A percentile compares a stretch with the other conserved stretches of the same genome.
Conservation (phyloP, 2,329 filamentous ascomycete species). For the Lachnellula subtilissima region DNA sequence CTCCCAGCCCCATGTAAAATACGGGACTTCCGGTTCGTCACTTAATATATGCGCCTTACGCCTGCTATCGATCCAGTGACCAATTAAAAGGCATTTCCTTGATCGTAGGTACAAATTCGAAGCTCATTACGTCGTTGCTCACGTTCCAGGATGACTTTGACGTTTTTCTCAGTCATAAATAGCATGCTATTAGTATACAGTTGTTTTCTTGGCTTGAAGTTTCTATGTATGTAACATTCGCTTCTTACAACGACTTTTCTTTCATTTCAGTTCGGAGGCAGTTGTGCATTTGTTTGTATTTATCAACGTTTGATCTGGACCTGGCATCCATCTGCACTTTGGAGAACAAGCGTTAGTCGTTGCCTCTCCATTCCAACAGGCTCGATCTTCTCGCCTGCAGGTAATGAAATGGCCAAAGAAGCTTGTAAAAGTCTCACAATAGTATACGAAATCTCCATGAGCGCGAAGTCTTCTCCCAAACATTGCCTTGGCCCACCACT, state of each 20-base stretch:
- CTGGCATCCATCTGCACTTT: constrained; percentile 18
- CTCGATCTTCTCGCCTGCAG: constrained; percentile 9
- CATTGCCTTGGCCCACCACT: constrained; percentile 34
- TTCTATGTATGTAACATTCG: too few relatives aligned
- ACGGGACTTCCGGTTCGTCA: not conserved
- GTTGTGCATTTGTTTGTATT: too few relatives aligned
- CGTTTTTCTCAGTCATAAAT: too few relatives aligned
- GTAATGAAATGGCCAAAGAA: constrained; percentile 5
- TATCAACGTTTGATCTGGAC: constrained; percentile 5
- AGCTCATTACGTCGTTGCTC: too few relatives aligned
- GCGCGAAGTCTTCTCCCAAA: constrained; percentile 33
- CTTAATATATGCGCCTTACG: too few relatives aligned
- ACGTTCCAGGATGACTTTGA: too few relatives aligned
- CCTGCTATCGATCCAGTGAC: too few relatives aligned
- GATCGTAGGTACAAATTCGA: constrained; percentile 30
- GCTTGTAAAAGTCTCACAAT: constrained; percentile 31
- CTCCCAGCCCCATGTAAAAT: not conserved
- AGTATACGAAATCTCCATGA: constrained; percentile 32
- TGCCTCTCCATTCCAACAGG: constrained; percentile 17
- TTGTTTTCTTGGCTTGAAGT: not conserved
- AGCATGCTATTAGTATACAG: too few relatives aligned
- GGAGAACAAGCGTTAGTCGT: constrained; percentile 19
- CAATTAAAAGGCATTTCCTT: constrained; percentile 40
- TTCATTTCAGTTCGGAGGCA: not conserved
- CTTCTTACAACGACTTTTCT: not conserved